Percentiles rank a stretch among this genome's conserved stretches.
phyloP scores from a whole-genome alignment of 2,329 filamentous ascomycete species.

The Pseudocercospora musae region DNA sequence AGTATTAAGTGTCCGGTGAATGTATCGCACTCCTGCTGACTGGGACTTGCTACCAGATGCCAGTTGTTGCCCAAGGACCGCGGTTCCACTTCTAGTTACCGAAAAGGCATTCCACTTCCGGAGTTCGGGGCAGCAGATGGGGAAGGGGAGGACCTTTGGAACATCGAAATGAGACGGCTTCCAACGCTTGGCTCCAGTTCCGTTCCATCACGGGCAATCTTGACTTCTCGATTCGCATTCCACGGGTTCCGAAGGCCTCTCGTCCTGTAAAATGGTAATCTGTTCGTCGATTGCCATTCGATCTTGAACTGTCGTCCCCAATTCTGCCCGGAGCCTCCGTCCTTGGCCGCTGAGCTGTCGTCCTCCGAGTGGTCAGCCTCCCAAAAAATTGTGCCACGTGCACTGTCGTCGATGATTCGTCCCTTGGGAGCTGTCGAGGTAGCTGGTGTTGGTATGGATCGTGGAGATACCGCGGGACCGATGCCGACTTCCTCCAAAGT shows the following conservation, averaged over 20 bases:
- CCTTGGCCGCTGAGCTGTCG: constrained; percentile 38
- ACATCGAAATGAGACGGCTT: constrained; percentile 71
- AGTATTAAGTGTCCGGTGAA: neutral
- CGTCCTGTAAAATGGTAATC: constrained; percentile 84
- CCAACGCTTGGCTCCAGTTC: constrained; percentile 84
- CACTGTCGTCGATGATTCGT: constrained; percentile 86
- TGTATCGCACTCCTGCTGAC: neutral
- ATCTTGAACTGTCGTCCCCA: constrained; percentile 92
- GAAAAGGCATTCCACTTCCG: constrained; percentile 9
- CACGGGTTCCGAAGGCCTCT: constrained; percentile 85
- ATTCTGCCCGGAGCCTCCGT: constrained; percentile 53
- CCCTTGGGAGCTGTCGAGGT: constrained; percentile 77
- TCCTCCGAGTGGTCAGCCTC: constrained; percentile 68
- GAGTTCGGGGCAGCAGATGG: constrained; percentile 5
- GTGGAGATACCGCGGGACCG: constrained; percentile 60
- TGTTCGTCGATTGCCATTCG: constrained; percentile 81
- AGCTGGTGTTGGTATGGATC: constrained; percentile 74
- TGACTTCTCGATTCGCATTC: constrained; percentile 94
- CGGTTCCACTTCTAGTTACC: neutral
- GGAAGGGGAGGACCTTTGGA: constrained; percentile 41
- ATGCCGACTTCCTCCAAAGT: constrained; percentile 14
- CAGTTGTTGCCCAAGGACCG: neutral
- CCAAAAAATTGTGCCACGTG: constrained; percentile 96
- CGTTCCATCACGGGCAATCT: constrained; percentile 91
- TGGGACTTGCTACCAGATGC: neutral